Base-by-base conservation (phyloP, 192 early-diverging fungal genomes). In the Linnemannia zychae region DNA sequence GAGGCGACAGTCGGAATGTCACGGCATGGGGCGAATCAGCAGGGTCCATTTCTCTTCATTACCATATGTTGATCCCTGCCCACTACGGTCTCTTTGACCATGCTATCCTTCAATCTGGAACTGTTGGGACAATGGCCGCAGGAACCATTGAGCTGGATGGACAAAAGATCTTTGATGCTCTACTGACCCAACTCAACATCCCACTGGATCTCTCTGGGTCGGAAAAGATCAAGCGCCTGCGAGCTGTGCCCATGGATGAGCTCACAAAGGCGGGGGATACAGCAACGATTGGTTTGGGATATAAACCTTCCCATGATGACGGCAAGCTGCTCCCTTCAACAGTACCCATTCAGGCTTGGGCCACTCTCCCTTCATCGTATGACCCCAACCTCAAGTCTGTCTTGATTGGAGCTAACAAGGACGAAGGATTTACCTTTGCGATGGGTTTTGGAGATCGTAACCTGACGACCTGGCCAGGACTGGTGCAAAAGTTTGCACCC, bases 51-150 rank as follows among this genome's bases (percentile, higher is more conserved):
- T 48, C 74, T 0, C 34, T 87, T 24, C 79, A 87, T 36, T 75
- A 82, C n/a, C 77, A 78, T 33, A 50, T 82, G 66, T 34, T 82
- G 24, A 33, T 33, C 13, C 79, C 79, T 17, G 24, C 79, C 2
- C 74, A 77, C 60, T 34, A 66, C 12, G 81, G 81, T 2, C 71
- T 83, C 40, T 87, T 87, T 63, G 77, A 77, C 33, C 79, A 79
- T 16, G 86, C 80, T 28, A 87, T 87, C 74, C 46, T 87, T 57
- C 86, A 87, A 28, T 83, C 81, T 13, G 75, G 81, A 3, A 77
- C 81, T 0, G 65, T 73, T 7, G 17, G 6, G 17, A 77, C 81
- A 7, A 53, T 83, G 24, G 34, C 75, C 13, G 40, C 81, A 9
- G 40, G 38, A 0, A 66, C 36, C 13, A 20, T 67, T 17, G 60